Conservation (phyloP, 164 flowering plant species). For the Macadamia tetraphylla region DNA sequence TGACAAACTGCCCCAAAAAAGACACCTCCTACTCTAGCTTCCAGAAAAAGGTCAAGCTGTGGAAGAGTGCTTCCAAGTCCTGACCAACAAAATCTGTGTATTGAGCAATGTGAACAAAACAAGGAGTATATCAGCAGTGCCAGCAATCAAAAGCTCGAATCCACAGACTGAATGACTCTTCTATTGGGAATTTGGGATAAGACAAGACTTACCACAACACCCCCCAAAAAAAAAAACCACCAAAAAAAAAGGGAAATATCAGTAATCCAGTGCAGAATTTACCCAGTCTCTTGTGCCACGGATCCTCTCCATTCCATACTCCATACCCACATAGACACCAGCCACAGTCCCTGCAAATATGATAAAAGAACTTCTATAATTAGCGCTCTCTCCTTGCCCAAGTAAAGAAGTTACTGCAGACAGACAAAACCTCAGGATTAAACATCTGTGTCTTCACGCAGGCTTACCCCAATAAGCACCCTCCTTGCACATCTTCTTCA, state of each 20-base stretch:
- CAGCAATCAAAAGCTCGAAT: constrained; percentile 6
- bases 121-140: too few species aligned
- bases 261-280: constrained; percentile 18
- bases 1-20: too few species aligned
- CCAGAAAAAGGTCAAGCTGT: too few species aligned
- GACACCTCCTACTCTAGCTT: too few species aligned
- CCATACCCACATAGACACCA: constrained; percentile 87
- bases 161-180: neutral
- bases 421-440: neutral
- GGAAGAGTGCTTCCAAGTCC: too few species aligned
- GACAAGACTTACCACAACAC: too few species aligned
- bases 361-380: neutral
- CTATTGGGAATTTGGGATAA: neutral
- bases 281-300: constrained; percentile 92
- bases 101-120: too few species aligned
- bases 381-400: neutral
- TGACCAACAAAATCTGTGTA: too few species aligned
- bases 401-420: neutral
- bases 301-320: constrained; percentile 65
- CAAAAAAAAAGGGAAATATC: too few species aligned
- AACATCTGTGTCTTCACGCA: constrained; percentile 24
- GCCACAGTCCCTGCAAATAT: constrained; percentile 60
- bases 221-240: neutral
- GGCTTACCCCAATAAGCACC: constrained; percentile 89
- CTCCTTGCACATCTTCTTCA: constrained; percentile 84